A percentile compares a stretch with the other conserved stretches of the same genome.
Conservation (phyloP, 352 stramenopile genomes). For the Pythium diclinum region DNA sequence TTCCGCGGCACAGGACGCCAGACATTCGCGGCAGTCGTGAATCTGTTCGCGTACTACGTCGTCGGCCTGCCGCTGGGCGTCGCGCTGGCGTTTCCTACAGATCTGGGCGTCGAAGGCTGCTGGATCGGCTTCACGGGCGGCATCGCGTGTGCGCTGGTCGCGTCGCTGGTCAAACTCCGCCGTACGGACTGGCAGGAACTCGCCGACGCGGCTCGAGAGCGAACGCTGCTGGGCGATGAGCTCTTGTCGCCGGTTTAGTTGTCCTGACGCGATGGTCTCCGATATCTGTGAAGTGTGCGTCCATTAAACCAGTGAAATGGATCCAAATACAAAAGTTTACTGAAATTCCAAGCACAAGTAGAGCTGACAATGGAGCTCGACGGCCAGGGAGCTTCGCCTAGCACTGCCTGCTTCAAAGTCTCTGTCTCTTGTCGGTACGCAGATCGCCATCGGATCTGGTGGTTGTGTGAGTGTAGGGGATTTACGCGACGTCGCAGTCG, state of each 20-base stretch:
- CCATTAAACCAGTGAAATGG: background rate
- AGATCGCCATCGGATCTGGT: background rate
- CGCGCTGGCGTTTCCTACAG: conserved; percentile 54
- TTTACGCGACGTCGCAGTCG: background rate
- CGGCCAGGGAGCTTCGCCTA: too few relatives aligned
- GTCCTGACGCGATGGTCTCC: background rate
- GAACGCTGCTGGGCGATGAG: background rate
- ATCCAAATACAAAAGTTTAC: background rate
- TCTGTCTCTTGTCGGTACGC: background rate
- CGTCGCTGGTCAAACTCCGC: conserved; percentile 64
- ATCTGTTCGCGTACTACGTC: conserved; percentile 65
- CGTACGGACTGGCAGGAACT: conserved; percentile 54
- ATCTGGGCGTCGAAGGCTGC: conserved; percentile 64
- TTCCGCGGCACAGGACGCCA: conserved; percentile 68
- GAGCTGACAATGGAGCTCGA: background rate
- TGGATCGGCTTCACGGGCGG: conserved; percentile 66
- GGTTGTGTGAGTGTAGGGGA: background rate
- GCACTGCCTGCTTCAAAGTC: background rate
- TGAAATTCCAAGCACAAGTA: background rate
- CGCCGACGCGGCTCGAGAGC: conserved; percentile 28
- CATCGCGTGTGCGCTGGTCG: conserved; percentile 46
- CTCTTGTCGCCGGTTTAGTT: background rate
- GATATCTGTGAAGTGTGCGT: background rate
- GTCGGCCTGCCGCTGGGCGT: conserved; percentile 61
- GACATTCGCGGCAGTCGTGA: conserved; percentile 53